These are phyloP conservation scores for Suhomyces choctaworum DNA, from an alignment of 1,139 yeast species.

Conservation along the genomic window DNA sequence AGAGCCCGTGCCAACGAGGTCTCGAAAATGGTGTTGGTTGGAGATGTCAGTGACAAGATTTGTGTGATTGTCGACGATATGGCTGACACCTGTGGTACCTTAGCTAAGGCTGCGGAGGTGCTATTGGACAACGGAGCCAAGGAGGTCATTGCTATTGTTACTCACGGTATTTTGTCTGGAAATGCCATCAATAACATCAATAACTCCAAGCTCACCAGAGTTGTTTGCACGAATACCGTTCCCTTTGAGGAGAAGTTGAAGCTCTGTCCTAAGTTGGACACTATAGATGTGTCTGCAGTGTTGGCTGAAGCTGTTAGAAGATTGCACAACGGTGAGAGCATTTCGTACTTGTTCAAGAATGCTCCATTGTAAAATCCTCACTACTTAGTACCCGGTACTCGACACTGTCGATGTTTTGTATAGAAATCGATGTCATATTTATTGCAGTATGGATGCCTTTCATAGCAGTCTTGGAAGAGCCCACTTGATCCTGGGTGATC, in stretches of 20 bases:
- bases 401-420: neutral
- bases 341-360: conserved; percentile 67
- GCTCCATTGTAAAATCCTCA: conserved; percentile 43
- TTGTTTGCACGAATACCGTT: conserved; percentile 92
- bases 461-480: no score
- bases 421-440: neutral
- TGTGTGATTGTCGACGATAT: conserved; percentile 94
- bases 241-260: conserved; percentile 80
- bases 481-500: no score
- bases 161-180: conserved; percentile 92
- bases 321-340: conserved; percentile 87
- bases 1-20: conserved; percentile 95
- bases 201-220: conserved; percentile 70
- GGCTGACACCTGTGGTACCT: conserved; percentile 98
- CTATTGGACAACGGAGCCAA: conserved; percentile 78
- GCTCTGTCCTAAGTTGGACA: conserved; percentile 72
- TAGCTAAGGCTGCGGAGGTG: conserved; percentile 94
- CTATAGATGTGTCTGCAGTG: conserved; percentile 84
- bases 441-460: no score
- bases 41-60: conserved; percentile 85
- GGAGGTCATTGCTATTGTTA: conserved; percentile 89
- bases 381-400: no score
- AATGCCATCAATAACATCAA: conserved; percentile 84
- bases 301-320: conserved; percentile 97
- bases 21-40: conserved; percentile 92